phyloP scores from a whole-genome alignment of 305 asterid genomes.

The Fraxinus angustifolia region DNA sequence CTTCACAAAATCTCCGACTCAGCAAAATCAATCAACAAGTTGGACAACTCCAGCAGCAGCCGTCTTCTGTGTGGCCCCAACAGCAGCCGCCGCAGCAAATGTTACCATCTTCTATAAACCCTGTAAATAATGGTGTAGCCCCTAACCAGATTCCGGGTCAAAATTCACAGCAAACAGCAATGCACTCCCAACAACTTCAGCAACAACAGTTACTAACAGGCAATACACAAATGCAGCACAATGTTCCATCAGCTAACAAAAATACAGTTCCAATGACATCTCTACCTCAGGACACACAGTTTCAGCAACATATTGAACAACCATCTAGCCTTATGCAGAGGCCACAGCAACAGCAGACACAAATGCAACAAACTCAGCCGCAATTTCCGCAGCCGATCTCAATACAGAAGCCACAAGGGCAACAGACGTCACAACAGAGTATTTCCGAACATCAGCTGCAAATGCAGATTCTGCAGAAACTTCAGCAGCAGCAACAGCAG shows the following conservation, averaged over 20 bases:
- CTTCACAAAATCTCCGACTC: slow-evolving; percentile 55
- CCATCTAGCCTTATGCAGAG: slow-evolving; percentile 48
- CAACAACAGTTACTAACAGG: slow-evolving; percentile 49
- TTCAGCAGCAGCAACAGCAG: slow-evolving; percentile 57
- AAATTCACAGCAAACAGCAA: slow-evolving; percentile 43
- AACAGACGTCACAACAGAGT: slow-evolving; percentile 26
- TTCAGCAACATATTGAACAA: slow-evolving; percentile 59
- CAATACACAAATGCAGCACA: slow-evolving; percentile 42
- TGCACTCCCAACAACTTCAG: slow-evolving; percentile 59
- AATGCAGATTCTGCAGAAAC: slow-evolving; percentile 45
- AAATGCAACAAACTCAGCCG: slow-evolving; percentile 42
- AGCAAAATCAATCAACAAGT: slow-evolving; percentile 51
- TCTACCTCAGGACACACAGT: slow-evolving; percentile 49
- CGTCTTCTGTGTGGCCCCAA: slow-evolving; percentile 44
- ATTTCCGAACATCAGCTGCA: slow-evolving; percentile 37
- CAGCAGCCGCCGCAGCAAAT: slow-evolving; percentile 64
- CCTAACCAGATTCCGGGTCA: slow-evolving; percentile 42
- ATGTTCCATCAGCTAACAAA: slow-evolving; percentile 32
- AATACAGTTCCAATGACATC: slow-evolving; percentile 44
- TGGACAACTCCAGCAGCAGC: slow-evolving; percentile 50
- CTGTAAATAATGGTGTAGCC: slow-evolving; percentile 32
- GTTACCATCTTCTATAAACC: slow-evolving; percentile 29
- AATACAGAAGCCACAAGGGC: slow-evolving; percentile 38
- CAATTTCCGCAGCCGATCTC: slow-evolving; percentile 35
- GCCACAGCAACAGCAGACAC: slow-evolving; percentile 56